Evolutionary conservation across 2,329 filamentous ascomycete species (phyloP).

Genomic region (Colletotrichum camelliae): DNA sequence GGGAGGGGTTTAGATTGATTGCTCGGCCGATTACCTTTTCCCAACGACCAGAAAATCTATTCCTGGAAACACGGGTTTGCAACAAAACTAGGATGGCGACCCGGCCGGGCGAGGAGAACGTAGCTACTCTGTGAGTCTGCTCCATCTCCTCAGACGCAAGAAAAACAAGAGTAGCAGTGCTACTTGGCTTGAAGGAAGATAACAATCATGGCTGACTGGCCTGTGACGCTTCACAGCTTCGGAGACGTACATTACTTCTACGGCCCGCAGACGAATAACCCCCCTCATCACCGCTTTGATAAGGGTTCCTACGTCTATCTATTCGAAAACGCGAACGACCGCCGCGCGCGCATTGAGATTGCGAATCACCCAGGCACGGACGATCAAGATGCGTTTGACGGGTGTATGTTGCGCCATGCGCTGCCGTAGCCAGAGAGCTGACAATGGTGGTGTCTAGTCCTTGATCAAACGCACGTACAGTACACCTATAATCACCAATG

Average conservation of each 20-base stretch:
- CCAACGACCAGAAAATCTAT: neutral
- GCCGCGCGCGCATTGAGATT: slow-evolving; percentile 74
- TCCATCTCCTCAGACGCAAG: neutral
- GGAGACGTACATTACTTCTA: slow-evolving; percentile 84
- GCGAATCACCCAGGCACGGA: slow-evolving; percentile 77
- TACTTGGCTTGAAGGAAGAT: neutral
- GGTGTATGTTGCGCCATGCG: slow-evolving; percentile 54
- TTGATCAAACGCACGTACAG: slow-evolving; percentile 68
- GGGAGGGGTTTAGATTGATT: neutral
- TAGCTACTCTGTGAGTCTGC: slow-evolving; percentile 53
- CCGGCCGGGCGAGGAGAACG: slow-evolving; percentile 54
- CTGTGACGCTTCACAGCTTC: slow-evolving; percentile 56
- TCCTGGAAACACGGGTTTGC: neutral
- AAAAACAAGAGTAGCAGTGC: neutral
- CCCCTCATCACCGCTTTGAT: slow-evolving; percentile 81
- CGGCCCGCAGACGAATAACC: slow-evolving; percentile 67
- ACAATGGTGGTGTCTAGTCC: slow-evolving; percentile 49
- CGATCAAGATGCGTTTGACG: slow-evolving; percentile 81
- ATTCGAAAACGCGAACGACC: slow-evolving; percentile 73
- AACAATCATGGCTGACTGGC: slow-evolving; percentile 27
- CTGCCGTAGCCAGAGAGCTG: slow-evolving; percentile 18
- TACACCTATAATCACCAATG: slow-evolving; percentile 80
- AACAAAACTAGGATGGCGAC: slow-evolving; percentile 44
- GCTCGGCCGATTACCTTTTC: neutral
- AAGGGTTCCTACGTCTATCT: slow-evolving; percentile 82